These are phyloP conservation scores for Malus orientalis DNA, from an alignment of 306 rosid genomes.

Conservation along the genomic window DNA sequence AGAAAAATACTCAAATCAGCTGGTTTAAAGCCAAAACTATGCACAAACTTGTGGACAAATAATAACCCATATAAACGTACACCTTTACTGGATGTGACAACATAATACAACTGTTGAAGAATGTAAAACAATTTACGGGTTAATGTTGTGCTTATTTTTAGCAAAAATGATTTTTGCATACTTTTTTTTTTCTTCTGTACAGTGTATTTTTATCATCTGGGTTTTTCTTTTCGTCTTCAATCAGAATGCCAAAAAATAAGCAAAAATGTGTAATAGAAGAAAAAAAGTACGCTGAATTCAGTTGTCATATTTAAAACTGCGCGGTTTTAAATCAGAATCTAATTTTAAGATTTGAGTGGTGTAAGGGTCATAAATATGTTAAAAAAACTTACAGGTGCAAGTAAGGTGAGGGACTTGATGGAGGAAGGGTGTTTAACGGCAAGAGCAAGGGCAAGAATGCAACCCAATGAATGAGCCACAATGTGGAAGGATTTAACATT, in stretches of 20 bases:
- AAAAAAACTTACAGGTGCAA: slow-evolving; percentile 66
- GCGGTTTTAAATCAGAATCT: background rate
- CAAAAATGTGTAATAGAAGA: too few species aligned
- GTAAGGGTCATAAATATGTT: background rate
- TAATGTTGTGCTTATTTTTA: background rate
- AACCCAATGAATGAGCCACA: slow-evolving; percentile 92
- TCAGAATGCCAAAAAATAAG: background rate
- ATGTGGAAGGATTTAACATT: slow-evolving; percentile 76
- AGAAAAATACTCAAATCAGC: background rate
- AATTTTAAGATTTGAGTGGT: background rate
- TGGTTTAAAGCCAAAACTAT: background rate
- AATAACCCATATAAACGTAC: background rate
- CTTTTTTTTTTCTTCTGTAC: background rate
- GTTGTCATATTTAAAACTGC: background rate
- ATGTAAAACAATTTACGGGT: background rate
- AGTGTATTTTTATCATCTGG: too few species aligned
- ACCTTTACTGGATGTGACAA: background rate
- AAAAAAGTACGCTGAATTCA: background rate
- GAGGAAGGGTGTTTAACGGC: slow-evolving; percentile 66
- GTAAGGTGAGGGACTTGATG: slow-evolving; percentile 75
- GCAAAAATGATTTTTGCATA: background rate
- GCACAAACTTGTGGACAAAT: background rate
- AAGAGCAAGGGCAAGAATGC: slow-evolving; percentile 82
- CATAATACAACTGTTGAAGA: background rate
- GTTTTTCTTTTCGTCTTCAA: too few species aligned